Base-by-base conservation (phyloP, 768 basidiomycete genomes). In the Baorangia bicolor region DNA sequence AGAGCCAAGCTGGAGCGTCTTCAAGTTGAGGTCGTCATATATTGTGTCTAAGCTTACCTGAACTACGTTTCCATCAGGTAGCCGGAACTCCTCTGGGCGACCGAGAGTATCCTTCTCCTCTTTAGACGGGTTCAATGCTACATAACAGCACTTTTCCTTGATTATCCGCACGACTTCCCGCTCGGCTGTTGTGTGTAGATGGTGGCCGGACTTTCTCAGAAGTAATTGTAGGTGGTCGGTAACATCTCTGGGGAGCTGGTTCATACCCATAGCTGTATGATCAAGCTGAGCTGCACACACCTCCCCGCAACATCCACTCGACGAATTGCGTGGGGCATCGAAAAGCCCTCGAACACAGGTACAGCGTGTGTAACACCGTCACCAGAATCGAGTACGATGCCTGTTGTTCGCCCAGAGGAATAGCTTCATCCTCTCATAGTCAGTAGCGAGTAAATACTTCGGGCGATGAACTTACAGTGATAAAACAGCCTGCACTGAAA, bases 321-420 rank as follows among this genome's bases (percentile, higher is more conserved):
- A 39, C 94, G 86, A 61, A 98, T 95, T 38, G 97, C 96, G 70
- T 98, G 95, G 40, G 95, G 94, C 93, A 98, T 98, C 7, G 94
- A 95, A 78, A 98, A 98, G 1, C 97, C 97, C 68, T 99, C 97
- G 66, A 95, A 99, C 18, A 99, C 95, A 4, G 97, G 97, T 3
- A 99, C 97, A 14, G 97, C 93, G 59, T 99, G 97, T 23, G 97
- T 98, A 9, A 99, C 97, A 27, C 97, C 97, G 68, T 99, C 97
- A 12, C 97, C 97, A 6, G 96, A 98, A 70, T 99, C 97, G 20
- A 99, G 83, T 2, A 99, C 97, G 56, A 98, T 97, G n/a, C 97
- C 97, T 35, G 97, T 98, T 60, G 97, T 98, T 59, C 97, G 84
- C 31, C 97, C 97, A 16, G 95, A 97, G 4, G 97, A 96, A 75